Percentiles rank a stretch among this genome's conserved stretches.
phyloP scores from a whole-genome alignment of 768 basidiomycete genomes.

The Rhizopogon vinicolor region DNA sequence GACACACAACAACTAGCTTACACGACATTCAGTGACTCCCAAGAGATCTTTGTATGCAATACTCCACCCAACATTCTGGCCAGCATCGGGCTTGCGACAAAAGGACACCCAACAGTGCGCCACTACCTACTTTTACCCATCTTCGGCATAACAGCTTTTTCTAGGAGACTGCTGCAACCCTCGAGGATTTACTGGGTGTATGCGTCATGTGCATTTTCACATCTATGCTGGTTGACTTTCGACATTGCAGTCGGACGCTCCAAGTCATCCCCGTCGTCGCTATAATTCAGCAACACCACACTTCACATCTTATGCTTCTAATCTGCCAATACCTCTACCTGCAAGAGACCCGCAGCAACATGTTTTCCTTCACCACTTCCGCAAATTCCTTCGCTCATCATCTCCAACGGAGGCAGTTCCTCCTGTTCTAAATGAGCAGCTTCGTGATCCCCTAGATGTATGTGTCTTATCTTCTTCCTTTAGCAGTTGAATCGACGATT shows the following conservation, averaged over 20 bases:
- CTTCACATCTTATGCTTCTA: background rate
- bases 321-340: background rate
- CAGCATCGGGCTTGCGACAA: too few species aligned
- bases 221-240: too few species aligned
- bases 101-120: background rate
- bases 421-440: too few species aligned
- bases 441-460: too few species aligned
- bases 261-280: background rate
- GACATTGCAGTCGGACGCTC: background rate
- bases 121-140: background rate
- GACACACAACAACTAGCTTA: background rate
- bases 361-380: too few species aligned
- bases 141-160: background rate
- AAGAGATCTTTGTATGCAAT: background rate
- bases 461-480: too few species aligned
- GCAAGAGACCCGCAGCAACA: too few species aligned
- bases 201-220: background rate
- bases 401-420: too few species aligned
- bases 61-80: background rate
- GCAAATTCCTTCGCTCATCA: too few species aligned
- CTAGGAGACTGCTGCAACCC: background rate
- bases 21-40: background rate
- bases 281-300: background rate
- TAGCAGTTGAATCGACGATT: too few species aligned
- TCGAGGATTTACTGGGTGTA: background rate